phyloP scores from a whole-genome alignment of 2,329 filamentous ascomycete genomes.

The Fusarium illudens region DNA sequence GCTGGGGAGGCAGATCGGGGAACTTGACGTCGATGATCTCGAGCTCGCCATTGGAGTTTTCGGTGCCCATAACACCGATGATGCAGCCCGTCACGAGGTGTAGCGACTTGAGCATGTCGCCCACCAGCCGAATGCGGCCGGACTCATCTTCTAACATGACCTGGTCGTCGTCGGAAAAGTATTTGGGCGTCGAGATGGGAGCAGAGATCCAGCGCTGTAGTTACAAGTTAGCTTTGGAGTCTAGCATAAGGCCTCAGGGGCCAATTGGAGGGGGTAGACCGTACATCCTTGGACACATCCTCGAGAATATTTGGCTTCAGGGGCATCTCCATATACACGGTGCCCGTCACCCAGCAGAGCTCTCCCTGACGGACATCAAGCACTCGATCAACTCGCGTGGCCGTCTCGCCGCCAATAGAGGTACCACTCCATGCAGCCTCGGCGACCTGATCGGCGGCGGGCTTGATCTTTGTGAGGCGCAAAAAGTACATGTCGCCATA shows the following conservation, averaged over 20 bases:
- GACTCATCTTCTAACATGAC: conserved; percentile 97
- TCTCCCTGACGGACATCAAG: conserved; percentile 95
- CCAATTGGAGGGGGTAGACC: conserved; percentile 30
- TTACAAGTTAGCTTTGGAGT: neutral
- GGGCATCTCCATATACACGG: conserved; percentile 96
- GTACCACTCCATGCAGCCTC: conserved; percentile 79
- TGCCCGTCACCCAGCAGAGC: conserved; percentile 93
- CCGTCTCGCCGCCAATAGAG: conserved; percentile 78
- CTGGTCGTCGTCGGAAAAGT: conserved; percentile 72
- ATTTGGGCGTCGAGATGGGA: conserved; percentile 79
- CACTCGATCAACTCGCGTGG: conserved; percentile 82
- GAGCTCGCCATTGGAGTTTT: conserved; percentile 90
- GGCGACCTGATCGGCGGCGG: conserved; percentile 79
- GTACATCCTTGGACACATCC: conserved; percentile 90
- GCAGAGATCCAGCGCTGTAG: conserved; percentile 85
- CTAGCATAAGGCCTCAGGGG: too few species aligned
- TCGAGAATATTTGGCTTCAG: conserved; percentile 96
- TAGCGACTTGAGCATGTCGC: conserved; percentile 70
- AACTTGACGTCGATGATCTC: conserved; percentile 91
- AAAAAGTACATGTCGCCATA: conserved; percentile 98
- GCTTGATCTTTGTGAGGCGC: conserved; percentile 86
- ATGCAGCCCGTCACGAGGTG: conserved; percentile 92
- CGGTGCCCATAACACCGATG: conserved; percentile 92
- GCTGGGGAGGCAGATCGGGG: conserved; percentile 85
- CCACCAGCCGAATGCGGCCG: conserved; percentile 82